Conservation (phyloP, 2,329 filamentous ascomycete genomes). For the Colletotrichum liaoningense region DNA sequence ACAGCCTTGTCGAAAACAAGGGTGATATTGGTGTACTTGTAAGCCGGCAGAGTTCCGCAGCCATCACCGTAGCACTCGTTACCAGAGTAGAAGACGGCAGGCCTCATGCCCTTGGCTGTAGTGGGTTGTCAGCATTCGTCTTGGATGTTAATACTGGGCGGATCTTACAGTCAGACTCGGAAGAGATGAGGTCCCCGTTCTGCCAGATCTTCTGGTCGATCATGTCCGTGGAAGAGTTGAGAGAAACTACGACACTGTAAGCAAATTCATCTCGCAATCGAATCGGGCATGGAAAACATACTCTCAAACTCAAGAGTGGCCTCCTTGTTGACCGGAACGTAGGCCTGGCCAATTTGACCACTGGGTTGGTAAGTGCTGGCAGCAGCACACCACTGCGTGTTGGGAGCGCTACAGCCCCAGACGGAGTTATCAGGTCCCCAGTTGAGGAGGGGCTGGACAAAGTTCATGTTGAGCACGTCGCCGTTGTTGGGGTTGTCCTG, state of each 20-base stretch:
- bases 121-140: background rate
- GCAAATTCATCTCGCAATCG: background rate
- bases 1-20: conserved; percentile 24
- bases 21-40: conserved; percentile 23
- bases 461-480: conserved; percentile 21
- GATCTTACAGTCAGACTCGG: conserved; percentile 15
- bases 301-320: conserved; percentile 19
- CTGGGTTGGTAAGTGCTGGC: conserved; percentile 15
- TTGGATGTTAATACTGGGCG: background rate
- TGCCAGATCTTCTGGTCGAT: conserved; percentile 22
- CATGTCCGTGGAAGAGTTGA: conserved; percentile 14
- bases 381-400: conserved; percentile 23
- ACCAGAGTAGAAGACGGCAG: conserved; percentile 21
- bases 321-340: conserved; percentile 12
- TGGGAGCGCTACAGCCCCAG: conserved; percentile 21
- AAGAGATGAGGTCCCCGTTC: conserved; percentile 15
- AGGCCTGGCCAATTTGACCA: conserved; percentile 21
- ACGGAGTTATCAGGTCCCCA: conserved; percentile 22
- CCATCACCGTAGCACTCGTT: conserved; percentile 28
- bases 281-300: background rate
- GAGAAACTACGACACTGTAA: conserved; percentile 1
- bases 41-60: conserved; percentile 10
- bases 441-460: conserved; percentile 23
- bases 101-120: conserved; percentile 24
- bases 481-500: conserved; percentile 20